Conservation (phyloP, 495 filamentous ascomycete genomes). For the Beverwykella pulmonaria region DNA sequence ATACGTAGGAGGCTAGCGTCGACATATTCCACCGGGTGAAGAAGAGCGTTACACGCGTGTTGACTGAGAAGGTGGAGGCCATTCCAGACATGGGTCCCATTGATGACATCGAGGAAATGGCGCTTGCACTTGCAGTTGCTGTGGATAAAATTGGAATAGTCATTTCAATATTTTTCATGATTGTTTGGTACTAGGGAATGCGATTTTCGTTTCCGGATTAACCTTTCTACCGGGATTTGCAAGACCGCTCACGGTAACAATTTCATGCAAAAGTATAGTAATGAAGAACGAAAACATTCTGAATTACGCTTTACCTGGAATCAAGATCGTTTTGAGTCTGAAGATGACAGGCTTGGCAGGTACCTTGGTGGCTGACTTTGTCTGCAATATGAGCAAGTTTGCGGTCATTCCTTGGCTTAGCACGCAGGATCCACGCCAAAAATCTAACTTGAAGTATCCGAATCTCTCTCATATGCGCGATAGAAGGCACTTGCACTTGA, state of each 20-base stretch:
- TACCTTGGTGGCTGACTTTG: neutral
- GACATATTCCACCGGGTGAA: constrained; percentile 20
- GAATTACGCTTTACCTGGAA: neutral
- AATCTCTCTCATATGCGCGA: neutral
- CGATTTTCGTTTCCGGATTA: neutral
- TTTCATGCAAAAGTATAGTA: too few species aligned
- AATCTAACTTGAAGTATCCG: neutral
- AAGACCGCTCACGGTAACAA: neutral
- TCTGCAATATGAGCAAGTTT: constrained; percentile 1
- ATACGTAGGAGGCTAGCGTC: constrained; percentile 12
- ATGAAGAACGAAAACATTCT: neutral
- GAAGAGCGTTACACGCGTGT: constrained; percentile 17
- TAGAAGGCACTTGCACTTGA: too few species aligned
- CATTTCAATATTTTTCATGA: neutral
- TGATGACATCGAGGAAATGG: neutral
- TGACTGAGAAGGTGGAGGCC: constrained; percentile 17
- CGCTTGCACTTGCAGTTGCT: neutral
- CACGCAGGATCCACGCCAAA: neutral
- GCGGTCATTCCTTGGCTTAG: constrained; percentile 2
- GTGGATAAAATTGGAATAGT: neutral
- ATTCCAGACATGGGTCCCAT: constrained; percentile 9
- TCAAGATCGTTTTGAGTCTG: neutral
- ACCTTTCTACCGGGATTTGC: neutral
- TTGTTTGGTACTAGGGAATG: neutral
- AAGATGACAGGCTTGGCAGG: neutral